phyloP scores from a whole-genome alignment of 176 grass and related monocot genomes.

The Poa pratensis region DNA sequence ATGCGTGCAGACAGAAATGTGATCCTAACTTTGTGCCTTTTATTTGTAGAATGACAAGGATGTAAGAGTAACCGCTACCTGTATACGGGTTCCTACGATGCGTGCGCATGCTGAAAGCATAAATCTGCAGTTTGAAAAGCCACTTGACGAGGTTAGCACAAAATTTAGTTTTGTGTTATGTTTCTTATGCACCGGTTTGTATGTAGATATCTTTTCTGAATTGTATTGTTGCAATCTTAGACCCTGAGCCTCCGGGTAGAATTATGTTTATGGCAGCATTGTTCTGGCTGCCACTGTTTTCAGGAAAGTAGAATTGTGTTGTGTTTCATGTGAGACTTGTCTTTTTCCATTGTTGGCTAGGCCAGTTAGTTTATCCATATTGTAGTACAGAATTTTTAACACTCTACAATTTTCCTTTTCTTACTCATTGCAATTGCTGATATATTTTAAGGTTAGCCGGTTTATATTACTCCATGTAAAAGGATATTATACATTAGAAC shows the following conservation, averaged over 20 bases:
- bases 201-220: neutral
- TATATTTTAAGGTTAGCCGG: neutral
- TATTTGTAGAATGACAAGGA: conserved; percentile 73
- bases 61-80: conserved; percentile 91
- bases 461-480: neutral
- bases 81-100: conserved; percentile 94
- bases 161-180: conserved; percentile 1
- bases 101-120: conserved; percentile 88
- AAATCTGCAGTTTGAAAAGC: conserved; percentile 93
- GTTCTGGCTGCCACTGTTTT: conserved; percentile 5
- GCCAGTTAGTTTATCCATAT: neutral
- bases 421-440: neutral
- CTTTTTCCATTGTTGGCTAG: neutral
- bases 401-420: neutral
- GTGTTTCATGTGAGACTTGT: neutral
- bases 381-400: neutral
- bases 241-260: neutral
- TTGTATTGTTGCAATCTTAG: neutral
- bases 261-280: neutral
- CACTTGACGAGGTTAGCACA: conserved; percentile 88
- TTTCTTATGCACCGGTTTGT: neutral
- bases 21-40: conserved; percentile 19
- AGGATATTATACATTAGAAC: neutral
- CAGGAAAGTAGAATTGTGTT: neutral
- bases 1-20: neutral